These are phyloP conservation scores for Cenchrus fungigraminus DNA, from an alignment of 176 grass and related monocot species.

Conservation along the genomic window DNA sequence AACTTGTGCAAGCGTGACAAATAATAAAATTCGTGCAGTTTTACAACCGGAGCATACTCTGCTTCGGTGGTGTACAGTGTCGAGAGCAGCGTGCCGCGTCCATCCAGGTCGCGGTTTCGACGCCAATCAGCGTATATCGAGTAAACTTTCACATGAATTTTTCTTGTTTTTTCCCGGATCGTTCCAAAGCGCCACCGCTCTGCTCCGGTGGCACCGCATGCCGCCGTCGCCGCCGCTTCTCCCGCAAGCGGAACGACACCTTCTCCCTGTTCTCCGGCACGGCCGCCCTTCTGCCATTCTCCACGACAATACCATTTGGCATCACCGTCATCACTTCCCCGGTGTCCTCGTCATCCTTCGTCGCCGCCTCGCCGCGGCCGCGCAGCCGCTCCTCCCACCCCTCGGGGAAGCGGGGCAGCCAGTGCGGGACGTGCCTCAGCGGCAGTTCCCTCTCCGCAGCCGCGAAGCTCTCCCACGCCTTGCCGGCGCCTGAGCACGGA, in stretches of 20 bases:
- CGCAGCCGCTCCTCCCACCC: background rate
- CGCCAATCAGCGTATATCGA: background rate
- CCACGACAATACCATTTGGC: constrained; percentile 4
- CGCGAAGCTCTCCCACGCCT: constrained; percentile 54
- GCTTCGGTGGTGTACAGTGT: background rate
- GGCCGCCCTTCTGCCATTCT: background rate
- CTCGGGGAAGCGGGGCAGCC: constrained; percentile 66
- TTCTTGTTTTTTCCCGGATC: background rate
- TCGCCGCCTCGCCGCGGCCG: background rate
- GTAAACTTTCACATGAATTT: background rate
- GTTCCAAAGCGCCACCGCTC: background rate
- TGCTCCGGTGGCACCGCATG: background rate
- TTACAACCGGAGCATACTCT: background rate
- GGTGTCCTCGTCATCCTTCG: background rate
- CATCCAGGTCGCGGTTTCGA: background rate
- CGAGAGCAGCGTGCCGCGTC: too few species aligned
- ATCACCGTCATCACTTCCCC: background rate
- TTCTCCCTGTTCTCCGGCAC: constrained; percentile 57
- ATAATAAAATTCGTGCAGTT: background rate
- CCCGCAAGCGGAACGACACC: constrained; percentile 46
- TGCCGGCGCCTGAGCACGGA: background rate
- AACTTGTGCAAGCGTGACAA: background rate
- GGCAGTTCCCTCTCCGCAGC: constrained; percentile 38
- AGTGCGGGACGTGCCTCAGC: constrained; percentile 64
- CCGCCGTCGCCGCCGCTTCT: background rate